These are phyloP conservation scores for Podosphaera xanthii DNA, from an alignment of 2,329 filamentous ascomycete genomes.

Conservation along the genomic window DNA sequence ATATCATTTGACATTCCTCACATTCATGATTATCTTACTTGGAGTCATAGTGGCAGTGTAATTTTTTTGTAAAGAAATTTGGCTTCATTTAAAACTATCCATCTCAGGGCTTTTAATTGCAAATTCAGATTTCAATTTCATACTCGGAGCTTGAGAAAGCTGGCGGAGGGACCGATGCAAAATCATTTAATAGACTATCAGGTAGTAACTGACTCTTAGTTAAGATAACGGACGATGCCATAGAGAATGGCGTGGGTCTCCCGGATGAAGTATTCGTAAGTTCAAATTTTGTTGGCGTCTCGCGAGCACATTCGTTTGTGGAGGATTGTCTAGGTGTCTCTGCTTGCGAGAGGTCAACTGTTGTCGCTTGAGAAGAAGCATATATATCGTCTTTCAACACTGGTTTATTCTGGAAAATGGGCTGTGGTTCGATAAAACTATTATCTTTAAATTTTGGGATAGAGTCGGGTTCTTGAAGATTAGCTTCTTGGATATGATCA, in stretches of 20 bases:
- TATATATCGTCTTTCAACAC: too few relatives aligned
- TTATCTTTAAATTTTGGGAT: conserved; percentile 8
- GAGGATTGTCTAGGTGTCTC: conserved; percentile 6
- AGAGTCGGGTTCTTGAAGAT: conserved; percentile 6
- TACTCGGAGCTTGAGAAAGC: background rate
- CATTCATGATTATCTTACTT: too few relatives aligned
- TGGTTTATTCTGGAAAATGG: background rate
- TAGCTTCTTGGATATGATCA: conserved; percentile 14
- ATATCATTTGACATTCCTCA: too few relatives aligned
- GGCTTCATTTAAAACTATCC: background rate
- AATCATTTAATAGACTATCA: conserved; percentile 22
- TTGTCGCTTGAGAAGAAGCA: conserved; percentile 14
- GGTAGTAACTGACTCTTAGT: conserved; percentile 30
- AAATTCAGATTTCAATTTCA: background rate
- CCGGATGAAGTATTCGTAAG: conserved; percentile 8
- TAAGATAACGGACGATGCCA: conserved; percentile 19
- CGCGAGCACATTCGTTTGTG: conserved; percentile 9
- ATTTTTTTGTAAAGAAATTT: background rate
- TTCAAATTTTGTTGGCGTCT: conserved; percentile 11
- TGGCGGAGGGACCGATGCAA: conserved; percentile 10
- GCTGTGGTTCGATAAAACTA: background rate
- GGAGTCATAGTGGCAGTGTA: too few relatives aligned
- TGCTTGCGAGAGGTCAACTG: conserved; percentile 13
- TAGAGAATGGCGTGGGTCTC: conserved; percentile 9
- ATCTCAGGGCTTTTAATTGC: background rate